These are phyloP conservation scores for Balakata baccata DNA, from an alignment of 345 rosid species.

Conservation along the genomic window DNA sequence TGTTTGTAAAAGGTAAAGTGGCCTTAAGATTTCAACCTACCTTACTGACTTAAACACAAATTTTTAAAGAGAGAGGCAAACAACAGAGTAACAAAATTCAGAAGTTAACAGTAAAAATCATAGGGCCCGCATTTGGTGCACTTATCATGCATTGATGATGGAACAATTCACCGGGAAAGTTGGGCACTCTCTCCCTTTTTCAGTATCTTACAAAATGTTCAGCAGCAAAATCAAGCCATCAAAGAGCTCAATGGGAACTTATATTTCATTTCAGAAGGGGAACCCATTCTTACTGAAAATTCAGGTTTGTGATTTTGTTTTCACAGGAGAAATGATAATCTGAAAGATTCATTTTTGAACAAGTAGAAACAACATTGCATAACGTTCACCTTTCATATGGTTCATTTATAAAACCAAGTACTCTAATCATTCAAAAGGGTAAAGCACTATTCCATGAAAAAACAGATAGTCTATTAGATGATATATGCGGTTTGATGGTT, in stretches of 20 bases:
- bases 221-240: background rate
- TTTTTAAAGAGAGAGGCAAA: no score
- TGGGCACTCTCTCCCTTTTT: no score
- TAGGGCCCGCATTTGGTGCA: background rate
- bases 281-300: background rate
- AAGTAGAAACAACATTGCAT: background rate
- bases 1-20: background rate
- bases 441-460: background rate
- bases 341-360: background rate
- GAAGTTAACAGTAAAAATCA: no score
- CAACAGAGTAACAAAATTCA: background rate
- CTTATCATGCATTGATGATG: no score
- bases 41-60: no score
- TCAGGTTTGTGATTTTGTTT: background rate
- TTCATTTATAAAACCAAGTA: background rate
- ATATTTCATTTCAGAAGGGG: background rate
- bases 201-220: background rate
- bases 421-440: background rate
- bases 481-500: no score
- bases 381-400: background rate
- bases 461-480: background rate
- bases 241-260: background rate
- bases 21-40: background rate
- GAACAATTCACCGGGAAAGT: no score
- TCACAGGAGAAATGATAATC: background rate